These are phyloP conservation scores for Lagerstroemia speciosa DNA, from an alignment of 345 rosid genomes.

Conservation along the genomic window DNA sequence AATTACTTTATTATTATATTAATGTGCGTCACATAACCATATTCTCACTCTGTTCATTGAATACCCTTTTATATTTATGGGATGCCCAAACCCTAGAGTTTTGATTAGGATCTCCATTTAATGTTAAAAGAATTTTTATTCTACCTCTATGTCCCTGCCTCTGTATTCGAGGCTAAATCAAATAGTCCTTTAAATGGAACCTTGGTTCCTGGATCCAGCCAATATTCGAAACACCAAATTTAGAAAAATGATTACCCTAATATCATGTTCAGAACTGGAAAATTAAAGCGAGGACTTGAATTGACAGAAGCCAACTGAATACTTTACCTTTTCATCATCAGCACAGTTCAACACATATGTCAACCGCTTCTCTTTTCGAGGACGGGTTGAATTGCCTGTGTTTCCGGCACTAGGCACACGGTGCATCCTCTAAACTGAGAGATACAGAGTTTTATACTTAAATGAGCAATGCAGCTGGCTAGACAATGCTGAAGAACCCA, in stretches of 20 bases:
- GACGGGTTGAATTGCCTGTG: slow-evolving; percentile 66
- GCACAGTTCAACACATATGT: slow-evolving; percentile 82
- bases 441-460: neutral
- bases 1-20: neutral
- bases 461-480: neutral
- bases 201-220: neutral
- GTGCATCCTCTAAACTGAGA: slow-evolving; percentile 62
- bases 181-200: neutral
- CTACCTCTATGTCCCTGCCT: neutral
- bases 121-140: neutral
- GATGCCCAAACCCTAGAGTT: neutral
- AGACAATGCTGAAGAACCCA: neutral
- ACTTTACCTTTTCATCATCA: slow-evolving; percentile 58
- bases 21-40: neutral
- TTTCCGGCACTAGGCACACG: slow-evolving; percentile 99
- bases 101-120: neutral
- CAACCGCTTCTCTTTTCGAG: slow-evolving; percentile 93
- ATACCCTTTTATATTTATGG: neutral
- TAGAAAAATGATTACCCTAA: neutral
- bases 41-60: neutral
- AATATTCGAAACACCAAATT: neutral
- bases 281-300: neutral
- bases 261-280: neutral
- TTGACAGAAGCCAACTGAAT: neutral
- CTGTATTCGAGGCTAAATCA: neutral